These are phyloP conservation scores for Globisporangium ultimum DNA, from an alignment of 352 stramenopile species.

Conservation along the genomic window DNA sequence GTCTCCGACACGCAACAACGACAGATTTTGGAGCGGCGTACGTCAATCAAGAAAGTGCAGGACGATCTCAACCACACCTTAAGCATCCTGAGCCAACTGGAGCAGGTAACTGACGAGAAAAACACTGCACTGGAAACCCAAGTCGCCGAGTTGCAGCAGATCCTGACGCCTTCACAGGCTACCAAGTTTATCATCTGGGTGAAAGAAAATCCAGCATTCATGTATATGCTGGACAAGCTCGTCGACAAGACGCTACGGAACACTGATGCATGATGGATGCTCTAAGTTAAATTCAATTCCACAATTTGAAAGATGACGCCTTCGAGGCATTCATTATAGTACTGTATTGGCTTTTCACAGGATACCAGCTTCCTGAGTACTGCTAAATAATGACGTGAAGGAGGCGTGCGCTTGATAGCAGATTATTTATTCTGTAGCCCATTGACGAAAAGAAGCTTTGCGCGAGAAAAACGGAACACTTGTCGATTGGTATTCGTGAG, in stretches of 20 bases:
- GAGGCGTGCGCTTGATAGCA: no score
- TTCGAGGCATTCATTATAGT: no score
- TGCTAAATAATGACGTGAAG: no score
- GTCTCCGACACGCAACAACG: slow-evolving; percentile 69
- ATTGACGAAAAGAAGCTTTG: no score
- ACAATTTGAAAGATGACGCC: no score
- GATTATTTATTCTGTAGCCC: no score
- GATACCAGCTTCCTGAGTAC: no score
- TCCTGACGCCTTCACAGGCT: slow-evolving; percentile 70
- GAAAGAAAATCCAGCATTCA: slow-evolving; percentile 82
- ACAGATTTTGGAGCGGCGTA: slow-evolving; percentile 57
- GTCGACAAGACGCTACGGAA: slow-evolving; percentile 56
- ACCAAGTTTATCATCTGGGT: slow-evolving; percentile 88
- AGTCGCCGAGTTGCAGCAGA: slow-evolving; percentile 64
- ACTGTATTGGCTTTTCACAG: no score
- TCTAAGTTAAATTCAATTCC: no score
- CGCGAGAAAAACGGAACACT: no score
- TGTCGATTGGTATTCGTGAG: no score
- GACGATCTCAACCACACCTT: slow-evolving; percentile 73
- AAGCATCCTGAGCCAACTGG: slow-evolving; percentile 62
- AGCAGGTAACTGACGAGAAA: slow-evolving; percentile 72
- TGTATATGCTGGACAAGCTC: slow-evolving; percentile 86
- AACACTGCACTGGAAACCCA: slow-evolving; percentile 74
- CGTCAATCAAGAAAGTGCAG: slow-evolving; percentile 56
- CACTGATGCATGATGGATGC: slow-evolving; percentile 2